These are phyloP conservation scores for Alliaria petiolata DNA, from an alignment of 345 rosid species.

Conservation along the genomic window DNA sequence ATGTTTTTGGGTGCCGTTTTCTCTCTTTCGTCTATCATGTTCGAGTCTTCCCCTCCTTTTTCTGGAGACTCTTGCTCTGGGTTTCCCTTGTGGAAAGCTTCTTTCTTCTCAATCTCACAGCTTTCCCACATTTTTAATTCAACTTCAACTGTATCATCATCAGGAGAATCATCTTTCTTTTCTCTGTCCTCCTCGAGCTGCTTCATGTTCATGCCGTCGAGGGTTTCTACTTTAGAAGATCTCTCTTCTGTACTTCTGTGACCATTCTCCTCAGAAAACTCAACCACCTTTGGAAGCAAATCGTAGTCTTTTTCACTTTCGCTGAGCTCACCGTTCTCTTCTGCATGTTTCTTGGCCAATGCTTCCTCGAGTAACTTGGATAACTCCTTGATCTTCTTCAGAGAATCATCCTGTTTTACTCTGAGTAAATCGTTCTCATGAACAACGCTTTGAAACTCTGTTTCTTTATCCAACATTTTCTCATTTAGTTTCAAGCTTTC, in stretches of 20 bases:
- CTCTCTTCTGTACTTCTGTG: constrained; percentile 56
- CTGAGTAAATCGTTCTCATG: constrained; percentile 72
- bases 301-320: constrained; percentile 92
- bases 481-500: constrained; percentile 71
- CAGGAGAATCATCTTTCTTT: neutral
- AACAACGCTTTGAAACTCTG: constrained; percentile 58
- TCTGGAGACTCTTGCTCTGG: constrained; percentile 54
- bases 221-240: constrained; percentile 16
- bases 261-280: constrained; percentile 82
- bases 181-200: constrained; percentile 3
- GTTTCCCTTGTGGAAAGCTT: constrained; percentile 57
- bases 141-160: constrained; percentile 54
- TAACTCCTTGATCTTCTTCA: constrained; percentile 62
- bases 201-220: neutral
- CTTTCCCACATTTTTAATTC: constrained; percentile 93
- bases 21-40: neutral
- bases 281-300: constrained; percentile 82
- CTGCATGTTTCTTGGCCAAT: constrained; percentile 39
- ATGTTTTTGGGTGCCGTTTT: constrained; percentile 40
- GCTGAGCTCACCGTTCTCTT: constrained; percentile 65
- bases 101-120: constrained; percentile 86
- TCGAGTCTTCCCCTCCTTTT: constrained; percentile 49
- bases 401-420: constrained; percentile 48
- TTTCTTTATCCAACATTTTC: constrained; percentile 68
- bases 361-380: constrained; percentile 83